Base-by-base conservation (phyloP, 116 monocot genomes). In the Phalaenopsis hybrid region DNA sequence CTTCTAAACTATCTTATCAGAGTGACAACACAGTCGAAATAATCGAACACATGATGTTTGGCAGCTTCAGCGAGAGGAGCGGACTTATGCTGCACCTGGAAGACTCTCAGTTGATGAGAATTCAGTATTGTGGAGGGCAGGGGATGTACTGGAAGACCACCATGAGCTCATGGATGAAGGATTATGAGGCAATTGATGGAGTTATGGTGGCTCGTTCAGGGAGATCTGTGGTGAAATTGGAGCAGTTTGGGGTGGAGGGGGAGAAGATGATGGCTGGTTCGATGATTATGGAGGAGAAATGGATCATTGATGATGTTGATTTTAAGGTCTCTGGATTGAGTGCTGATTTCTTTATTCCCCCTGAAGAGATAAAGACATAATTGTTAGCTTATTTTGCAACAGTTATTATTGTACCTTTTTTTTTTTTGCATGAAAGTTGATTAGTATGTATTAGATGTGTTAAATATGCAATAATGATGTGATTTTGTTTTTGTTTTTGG, bases 131-230 rank as follows among this genome's bases (percentile, higher is more conserved):
- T 2, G 95, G 93, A 1, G 51, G 81, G 0, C 81, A 81, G n/a
- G 90, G 90, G 2, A 82, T 85, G 84, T 93, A 87, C 86, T 95
- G 93, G 95, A 93, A 93, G 84, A 95, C 95, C 23, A 87, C 84
- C 34, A 91, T 89, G 13, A 80, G 86, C 5, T 93, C 95, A 0
- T 70, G 52, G 65, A 81, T 95, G 23, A 84, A 85, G 58, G 95
- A 95, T 77, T 95, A 95, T 76, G 82, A 87, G 5, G 55, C 81
- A 0, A 86, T 88, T 1, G 93, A 95, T 25, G 93, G 90, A n/a
- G 81, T 90, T 8, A 37, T 85, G 83, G 81, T 93, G 15, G 91
- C 93, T 2, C 95, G 92, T 78, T 85, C 89, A 6, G 95, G 95
- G 6, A 77, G 88, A 28, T 88, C 93, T 1, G 58, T 77, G 0